Evolutionary conservation across 441 rosid species (phyloP).

Genomic region (Eutrema salsugineum): DNA sequence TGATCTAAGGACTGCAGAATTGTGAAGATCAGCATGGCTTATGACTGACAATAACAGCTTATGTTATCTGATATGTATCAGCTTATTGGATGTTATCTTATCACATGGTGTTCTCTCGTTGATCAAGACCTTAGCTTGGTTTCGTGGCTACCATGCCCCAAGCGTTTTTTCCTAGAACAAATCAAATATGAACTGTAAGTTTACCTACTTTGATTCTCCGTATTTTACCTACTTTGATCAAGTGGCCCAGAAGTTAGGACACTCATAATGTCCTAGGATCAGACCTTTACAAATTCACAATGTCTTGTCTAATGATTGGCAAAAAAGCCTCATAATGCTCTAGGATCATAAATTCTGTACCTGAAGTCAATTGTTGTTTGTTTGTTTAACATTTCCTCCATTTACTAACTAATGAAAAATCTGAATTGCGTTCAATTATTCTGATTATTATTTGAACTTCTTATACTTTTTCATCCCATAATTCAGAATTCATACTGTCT

Average conservation of each 20-base stretch:
- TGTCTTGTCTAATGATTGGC: background rate
- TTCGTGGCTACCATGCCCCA: background rate
- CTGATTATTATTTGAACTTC: background rate
- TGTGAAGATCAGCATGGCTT: background rate
- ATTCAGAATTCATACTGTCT: background rate
- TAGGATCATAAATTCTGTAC: background rate
- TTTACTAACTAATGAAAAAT: background rate
- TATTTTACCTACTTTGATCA: background rate
- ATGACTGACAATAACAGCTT: background rate
- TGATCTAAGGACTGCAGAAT: background rate
- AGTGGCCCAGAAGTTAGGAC: background rate
- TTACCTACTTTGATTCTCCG: conserved; percentile 5
- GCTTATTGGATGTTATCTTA: background rate
- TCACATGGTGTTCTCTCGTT: background rate
- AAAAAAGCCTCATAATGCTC: background rate
- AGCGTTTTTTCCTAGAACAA: background rate
- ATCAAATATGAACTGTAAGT: conserved; percentile 1
- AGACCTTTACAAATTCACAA: background rate
- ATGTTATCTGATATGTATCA: background rate
- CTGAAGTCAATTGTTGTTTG: background rate
- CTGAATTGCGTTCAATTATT: background rate
- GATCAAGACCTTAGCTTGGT: background rate
- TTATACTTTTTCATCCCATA: background rate
- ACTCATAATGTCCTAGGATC: background rate
- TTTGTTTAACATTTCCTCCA: background rate